Evolutionary conservation across 164 flowering plant genomes (phyloP).

Genomic region (Litsea cubeba): DNA sequence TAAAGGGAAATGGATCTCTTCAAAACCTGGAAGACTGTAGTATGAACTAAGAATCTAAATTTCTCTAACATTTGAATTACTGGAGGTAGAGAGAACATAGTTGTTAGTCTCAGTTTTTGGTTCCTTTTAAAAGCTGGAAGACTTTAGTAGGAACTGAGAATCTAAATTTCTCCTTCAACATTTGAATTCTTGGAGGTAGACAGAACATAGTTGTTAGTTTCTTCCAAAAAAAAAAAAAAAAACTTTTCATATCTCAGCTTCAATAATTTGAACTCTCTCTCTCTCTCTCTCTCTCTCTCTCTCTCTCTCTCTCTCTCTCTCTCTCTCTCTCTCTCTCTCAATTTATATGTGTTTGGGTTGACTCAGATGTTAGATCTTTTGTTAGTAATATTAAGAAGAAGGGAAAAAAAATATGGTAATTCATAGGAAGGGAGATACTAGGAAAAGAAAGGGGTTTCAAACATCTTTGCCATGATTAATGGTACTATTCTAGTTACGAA

Average conservation of each 20-base stretch:
- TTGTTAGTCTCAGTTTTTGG: too few relatives aligned
- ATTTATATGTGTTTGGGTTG: too few relatives aligned
- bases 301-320: background rate
- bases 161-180: background rate
- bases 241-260: too few relatives aligned
- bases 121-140: background rate
- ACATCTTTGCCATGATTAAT: constrained; percentile 11
- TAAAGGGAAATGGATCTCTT: too few relatives aligned
- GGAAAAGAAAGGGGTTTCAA: background rate
- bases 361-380: too few relatives aligned
- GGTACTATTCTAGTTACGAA: constrained; percentile 25
- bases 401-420: too few relatives aligned
- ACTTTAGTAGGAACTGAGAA: background rate
- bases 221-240: too few relatives aligned
- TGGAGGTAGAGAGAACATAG: background rate
- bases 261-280: background rate
- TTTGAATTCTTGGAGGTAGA: background rate
- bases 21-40: background rate
- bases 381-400: too few relatives aligned
- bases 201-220: background rate
- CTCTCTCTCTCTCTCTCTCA: background rate
- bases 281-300: background rate
- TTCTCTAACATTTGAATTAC: background rate
- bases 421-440: too few relatives aligned
- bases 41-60: background rate